These are phyloP conservation scores for Xylariaceae sp. DNA, from an alignment of 2,329 filamentous ascomycete genomes.

Conservation along the genomic window DNA sequence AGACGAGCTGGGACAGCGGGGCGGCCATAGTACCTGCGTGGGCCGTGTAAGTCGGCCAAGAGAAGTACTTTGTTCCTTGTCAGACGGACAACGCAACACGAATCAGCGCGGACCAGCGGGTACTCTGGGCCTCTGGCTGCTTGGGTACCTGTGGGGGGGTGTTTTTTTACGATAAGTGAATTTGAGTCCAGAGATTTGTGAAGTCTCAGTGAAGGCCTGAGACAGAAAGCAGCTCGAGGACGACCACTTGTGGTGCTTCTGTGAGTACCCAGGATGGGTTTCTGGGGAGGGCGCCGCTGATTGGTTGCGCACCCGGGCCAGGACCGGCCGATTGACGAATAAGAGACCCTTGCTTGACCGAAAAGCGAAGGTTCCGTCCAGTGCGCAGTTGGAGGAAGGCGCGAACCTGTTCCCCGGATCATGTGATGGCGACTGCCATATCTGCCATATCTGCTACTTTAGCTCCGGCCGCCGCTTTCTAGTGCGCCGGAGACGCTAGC, in stretches of 20 bases:
- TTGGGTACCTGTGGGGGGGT: slow-evolving; percentile 34
- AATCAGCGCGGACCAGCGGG: slow-evolving; percentile 34
- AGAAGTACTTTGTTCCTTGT: slow-evolving; percentile 32
- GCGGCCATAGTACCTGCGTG: slow-evolving; percentile 32
- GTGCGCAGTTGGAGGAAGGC: slow-evolving; percentile 27
- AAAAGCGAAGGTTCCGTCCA: slow-evolving; percentile 26
- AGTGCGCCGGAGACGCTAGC: neutral
- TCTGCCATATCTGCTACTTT: too few species aligned
- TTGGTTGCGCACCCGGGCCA: slow-evolving; percentile 27
- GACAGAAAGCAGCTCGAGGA: slow-evolving; percentile 33
- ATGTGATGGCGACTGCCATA: slow-evolving; percentile 27
- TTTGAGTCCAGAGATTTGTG: slow-evolving; percentile 31
- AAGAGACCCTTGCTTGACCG: slow-evolving; percentile 29
- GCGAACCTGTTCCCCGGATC: slow-evolving; percentile 24
- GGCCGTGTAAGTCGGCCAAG: slow-evolving; percentile 34
- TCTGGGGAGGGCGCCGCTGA: slow-evolving; percentile 25
- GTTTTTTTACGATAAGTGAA: slow-evolving; percentile 32
- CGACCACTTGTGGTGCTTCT: slow-evolving; percentile 28
- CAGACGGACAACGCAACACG: slow-evolving; percentile 33
- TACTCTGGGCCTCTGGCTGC: slow-evolving; percentile 27
- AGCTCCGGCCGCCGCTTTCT: slow-evolving; percentile 26
- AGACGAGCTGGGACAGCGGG: slow-evolving; percentile 31
- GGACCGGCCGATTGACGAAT: slow-evolving; percentile 29
- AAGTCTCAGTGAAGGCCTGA: slow-evolving; percentile 33
- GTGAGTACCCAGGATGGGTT: slow-evolving; percentile 30